Evolutionary conservation across 2,329 filamentous ascomycete genomes (phyloP), one percentile per base, ranked within the genome.

Genomic region (Botrytis porri): DNA sequence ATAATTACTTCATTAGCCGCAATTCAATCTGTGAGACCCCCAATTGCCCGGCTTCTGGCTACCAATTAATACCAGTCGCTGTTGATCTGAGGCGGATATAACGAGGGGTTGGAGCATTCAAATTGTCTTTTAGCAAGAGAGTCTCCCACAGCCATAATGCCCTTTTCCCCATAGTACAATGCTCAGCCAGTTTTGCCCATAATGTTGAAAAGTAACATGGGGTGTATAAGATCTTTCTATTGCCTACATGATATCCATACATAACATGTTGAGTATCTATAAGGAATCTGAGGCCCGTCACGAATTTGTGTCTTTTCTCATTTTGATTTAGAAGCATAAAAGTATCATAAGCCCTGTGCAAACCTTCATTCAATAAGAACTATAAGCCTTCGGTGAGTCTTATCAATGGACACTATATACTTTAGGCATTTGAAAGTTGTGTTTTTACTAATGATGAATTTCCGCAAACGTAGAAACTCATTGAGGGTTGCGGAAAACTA

Each of bases 321-420:
- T 54, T 54, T 6, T n/a, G 12, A n/a, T 54, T n/a, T n/a, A n/a
- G 12, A 54, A n/a, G 25, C 2, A 7, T 0, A 54, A 4, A 16
- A 3, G 12, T 54, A 16, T 16, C 12, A 0, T 32, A 29, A 57
- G n/a, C 7, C 3, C 14, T 18, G n/a, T 14, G 9, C 16, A 32
- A 29, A 18, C 3, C 6, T 29, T 57, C 51, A 57, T 18, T 57
- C 16, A 29, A 8, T 57, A 29, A 9, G 3, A 18, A 29, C n/a
- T 1, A 57, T 8, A 18, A 57, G 51, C 14, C 7, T 9, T 57
- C 3, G n/a, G 51, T 57, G n/a, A 57, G 51, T 32, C 3, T 29
- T 18, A 0, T 29, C 25, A 29, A 57, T 8, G 14, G 0, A 57
- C 0, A 4, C 14, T 8, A 57, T 16, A 1, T n/a, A 1, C 9